Evolutionary conservation across 1,284 basidiomycete genomes (phyloP), one percentile per base, ranked within the genome.

Genomic region (Moesziomyces sp.): DNA sequence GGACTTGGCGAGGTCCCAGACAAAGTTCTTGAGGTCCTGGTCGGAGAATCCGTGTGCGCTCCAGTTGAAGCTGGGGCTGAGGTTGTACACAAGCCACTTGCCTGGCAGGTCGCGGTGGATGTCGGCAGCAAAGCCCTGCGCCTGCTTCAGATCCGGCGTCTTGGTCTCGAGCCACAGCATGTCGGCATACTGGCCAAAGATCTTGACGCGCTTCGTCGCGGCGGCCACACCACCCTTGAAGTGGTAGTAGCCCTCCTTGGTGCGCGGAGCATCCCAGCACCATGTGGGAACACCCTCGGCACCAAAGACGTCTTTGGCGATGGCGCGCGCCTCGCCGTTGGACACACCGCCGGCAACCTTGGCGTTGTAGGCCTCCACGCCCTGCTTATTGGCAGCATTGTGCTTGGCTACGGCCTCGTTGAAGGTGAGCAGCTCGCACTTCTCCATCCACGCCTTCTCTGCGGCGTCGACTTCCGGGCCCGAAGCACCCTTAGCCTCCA

Each of bases 1-100:
- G 18, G 77, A 66, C 58, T 77, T 70, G 48, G 69, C 82, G 2
- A 84, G 71, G 42, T 84, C 81, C 77, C 81, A 81, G 23, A 84
- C 74, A 66, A 83, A 84, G 75, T 76, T 78, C 62, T 82, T 77
- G 43, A 84, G 85, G 68, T 82, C 77, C 19, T 40, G 68, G 89
- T 91, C 90, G 48, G 88, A 88, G 85, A 92, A 94, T 18, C 93
- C 93, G 79, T 92, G 91, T 13, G 88, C 89, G 28, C 89, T 87
- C 94, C 94, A 97, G 85, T 96, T 95, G 87, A 97, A 97, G 80
- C 92, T 93, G 4, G 93, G 94, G 79, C 92, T 93, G 66, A 96
- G 86, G 84, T 96, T 97, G 84, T 96, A 97, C n/a, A 95, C 93
- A 77, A 97, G 89, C 91, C 90, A 86, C 79, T 93, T 93, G 79